A percentile compares a stretch with the other conserved stretches of the same genome.
These are phyloP conservation scores for Epichloe sp. DNA, from an alignment of 2,329 filamentous ascomycete genomes.

Conservation along the genomic window DNA sequence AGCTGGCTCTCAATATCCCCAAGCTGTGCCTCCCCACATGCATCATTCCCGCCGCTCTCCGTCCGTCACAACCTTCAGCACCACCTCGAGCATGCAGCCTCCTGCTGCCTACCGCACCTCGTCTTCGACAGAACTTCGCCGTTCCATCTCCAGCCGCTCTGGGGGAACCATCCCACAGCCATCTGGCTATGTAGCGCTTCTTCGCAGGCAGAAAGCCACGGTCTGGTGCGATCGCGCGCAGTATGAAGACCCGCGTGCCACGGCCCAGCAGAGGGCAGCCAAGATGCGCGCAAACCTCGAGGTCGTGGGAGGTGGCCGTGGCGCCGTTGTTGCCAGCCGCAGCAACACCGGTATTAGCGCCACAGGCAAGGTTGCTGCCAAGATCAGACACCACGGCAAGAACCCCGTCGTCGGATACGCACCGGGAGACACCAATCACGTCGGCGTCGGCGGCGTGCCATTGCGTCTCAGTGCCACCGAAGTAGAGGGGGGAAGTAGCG, in stretches of 20 bases:
- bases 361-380: conserved; percentile 58
- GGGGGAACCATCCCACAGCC: conserved; percentile 41
- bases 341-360: conserved; percentile 50
- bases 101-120: conserved; percentile 45
- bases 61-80: conserved; percentile 56
- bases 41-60: conserved; percentile 40
- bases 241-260: conserved; percentile 73
- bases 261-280: conserved; percentile 73
- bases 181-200: conserved; percentile 83
- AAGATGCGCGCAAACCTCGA: conserved; percentile 79
- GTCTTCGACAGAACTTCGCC: conserved; percentile 46
- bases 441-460: conserved; percentile 66
- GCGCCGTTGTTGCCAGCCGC: conserved; percentile 32
- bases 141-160: conserved; percentile 73
- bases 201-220: conserved; percentile 92
- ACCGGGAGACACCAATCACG: conserved; percentile 57
- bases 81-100: conserved; percentile 53
- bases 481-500: conserved; percentile 81
- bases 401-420: conserved; percentile 67
- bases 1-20: conserved; percentile 4
- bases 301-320: conserved; percentile 49
- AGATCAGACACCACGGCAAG: conserved; percentile 81
- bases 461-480: conserved; percentile 90
- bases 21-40: conserved; percentile 4
- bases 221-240: conserved; percentile 97